phyloP scores from a whole-genome alignment of 352 stramenopile genomes.

The Pythium volutum region DNA sequence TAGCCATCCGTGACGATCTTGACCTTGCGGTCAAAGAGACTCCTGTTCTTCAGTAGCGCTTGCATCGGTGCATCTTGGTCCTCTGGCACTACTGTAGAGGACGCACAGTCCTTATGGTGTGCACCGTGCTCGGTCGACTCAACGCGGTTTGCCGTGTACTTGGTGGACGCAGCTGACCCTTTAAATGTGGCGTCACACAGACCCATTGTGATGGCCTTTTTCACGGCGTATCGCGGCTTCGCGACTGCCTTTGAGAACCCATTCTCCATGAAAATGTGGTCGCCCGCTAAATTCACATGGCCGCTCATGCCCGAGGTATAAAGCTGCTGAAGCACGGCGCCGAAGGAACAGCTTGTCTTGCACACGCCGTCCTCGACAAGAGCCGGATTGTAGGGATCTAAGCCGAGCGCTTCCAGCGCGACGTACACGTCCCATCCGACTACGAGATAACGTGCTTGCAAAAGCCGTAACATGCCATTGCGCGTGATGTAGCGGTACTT shows the following conservation, averaged over 20 bases:
- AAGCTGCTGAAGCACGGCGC: conserved; percentile 35
- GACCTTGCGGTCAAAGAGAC: conserved; percentile 10
- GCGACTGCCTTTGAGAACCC: conserved; percentile 2
- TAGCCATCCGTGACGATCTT: conserved; percentile 4
- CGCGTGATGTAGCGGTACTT: conserved; percentile 27
- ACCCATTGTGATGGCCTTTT: conserved; percentile 1
- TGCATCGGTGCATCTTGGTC: background rate
- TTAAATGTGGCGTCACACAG: background rate
- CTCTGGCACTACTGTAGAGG: background rate
- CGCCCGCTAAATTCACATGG: conserved; percentile 28
- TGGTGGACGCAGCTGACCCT: background rate
- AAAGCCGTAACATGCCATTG: conserved; percentile 30
- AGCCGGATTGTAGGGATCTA: conserved; percentile 31
- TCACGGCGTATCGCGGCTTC: background rate
- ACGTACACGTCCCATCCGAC: conserved; percentile 46
- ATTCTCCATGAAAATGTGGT: conserved; percentile 27
- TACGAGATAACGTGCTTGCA: conserved; percentile 38
- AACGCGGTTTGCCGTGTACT: background rate
- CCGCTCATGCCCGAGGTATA: conserved; percentile 40
- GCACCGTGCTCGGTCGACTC: background rate
- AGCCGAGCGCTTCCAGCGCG: conserved; percentile 31
- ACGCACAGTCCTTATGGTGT: background rate
- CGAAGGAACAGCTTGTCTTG: conserved; percentile 31
- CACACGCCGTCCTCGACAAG: conserved; percentile 27
- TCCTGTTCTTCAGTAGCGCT: background rate